Conservation (phyloP, 164 flowering plant genomes). For the Litsea cubeba region DNA sequence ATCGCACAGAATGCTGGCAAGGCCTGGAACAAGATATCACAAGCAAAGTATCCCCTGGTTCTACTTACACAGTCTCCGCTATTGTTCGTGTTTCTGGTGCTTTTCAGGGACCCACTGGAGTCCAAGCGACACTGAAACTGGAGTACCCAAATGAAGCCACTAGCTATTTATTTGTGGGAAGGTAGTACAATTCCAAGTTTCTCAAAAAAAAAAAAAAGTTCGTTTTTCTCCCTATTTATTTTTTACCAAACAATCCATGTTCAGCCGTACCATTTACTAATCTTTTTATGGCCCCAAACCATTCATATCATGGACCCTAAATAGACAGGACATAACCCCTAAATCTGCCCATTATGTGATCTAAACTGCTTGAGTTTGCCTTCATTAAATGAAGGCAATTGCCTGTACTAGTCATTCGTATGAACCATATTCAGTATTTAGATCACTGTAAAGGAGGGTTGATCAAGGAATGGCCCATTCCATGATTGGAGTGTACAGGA, state of each 20-base stretch:
- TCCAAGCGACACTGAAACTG: slow-evolving; percentile 69
- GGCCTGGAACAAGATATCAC: slow-evolving; percentile 93
- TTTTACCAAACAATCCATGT: background rate
- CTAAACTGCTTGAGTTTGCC: background rate
- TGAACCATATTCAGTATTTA: too few species aligned
- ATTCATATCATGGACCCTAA: background rate
- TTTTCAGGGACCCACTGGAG: slow-evolving; percentile 38
- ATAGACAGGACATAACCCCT: background rate
- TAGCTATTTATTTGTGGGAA: slow-evolving; percentile 51
- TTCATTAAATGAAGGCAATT: background rate
- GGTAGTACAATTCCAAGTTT: slow-evolving; percentile 30
- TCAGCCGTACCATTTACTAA: background rate
- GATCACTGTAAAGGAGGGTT: background rate
- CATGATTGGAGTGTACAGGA: background rate
- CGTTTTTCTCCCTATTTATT: background rate
- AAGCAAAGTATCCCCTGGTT: slow-evolving; percentile 41
- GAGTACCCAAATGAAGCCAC: slow-evolving; percentile 41
- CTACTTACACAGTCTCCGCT: slow-evolving; percentile 55
- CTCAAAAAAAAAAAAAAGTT: too few species aligned
- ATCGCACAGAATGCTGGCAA: slow-evolving; percentile 77
- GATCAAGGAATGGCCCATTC: background rate
- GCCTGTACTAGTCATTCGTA: background rate
- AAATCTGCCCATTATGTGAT: background rate
- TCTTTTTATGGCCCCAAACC: background rate
- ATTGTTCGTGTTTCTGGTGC: slow-evolving; percentile 62